Evolutionary conservation across 2,329 filamentous ascomycete genomes (phyloP).

Genomic region (Penicillium digitatum): DNA sequence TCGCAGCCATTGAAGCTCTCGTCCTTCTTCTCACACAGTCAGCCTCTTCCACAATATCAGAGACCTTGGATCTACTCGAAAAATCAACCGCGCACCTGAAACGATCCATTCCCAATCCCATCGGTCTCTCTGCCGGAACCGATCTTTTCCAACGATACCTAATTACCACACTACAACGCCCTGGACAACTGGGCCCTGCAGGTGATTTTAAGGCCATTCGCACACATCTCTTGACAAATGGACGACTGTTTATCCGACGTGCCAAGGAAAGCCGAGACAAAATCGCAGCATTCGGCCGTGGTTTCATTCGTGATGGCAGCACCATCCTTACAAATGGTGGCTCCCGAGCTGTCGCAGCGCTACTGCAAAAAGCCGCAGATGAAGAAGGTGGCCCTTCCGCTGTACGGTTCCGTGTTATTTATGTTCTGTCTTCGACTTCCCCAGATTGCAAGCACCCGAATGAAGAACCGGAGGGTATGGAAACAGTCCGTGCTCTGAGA

Average conservation of each 20-base stretch:
- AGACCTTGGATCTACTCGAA: slow-evolving; percentile 83
- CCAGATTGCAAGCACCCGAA: slow-evolving; percentile 25
- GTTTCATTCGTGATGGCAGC: slow-evolving; percentile 72
- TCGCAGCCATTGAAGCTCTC: slow-evolving; percentile 88
- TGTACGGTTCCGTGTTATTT: slow-evolving; percentile 78
- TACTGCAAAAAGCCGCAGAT: slow-evolving; percentile 71
- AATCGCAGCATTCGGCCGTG: slow-evolving; percentile 74
- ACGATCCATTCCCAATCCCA: slow-evolving; percentile 74
- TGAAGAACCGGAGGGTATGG: slow-evolving; percentile 59
- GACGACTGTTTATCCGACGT: slow-evolving; percentile 76
- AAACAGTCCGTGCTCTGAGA: slow-evolving; percentile 68
- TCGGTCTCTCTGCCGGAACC: slow-evolving; percentile 87
- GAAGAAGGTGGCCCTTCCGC: slow-evolving; percentile 53
- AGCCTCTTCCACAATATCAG: slow-evolving; percentile 80
- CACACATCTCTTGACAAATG: slow-evolving; percentile 79
- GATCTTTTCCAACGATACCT: slow-evolving; percentile 95
- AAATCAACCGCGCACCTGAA: slow-evolving; percentile 74
- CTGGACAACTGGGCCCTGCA: slow-evolving; percentile 48
- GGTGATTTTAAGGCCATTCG: slow-evolving; percentile 79
- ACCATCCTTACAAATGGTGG: slow-evolving; percentile 90
- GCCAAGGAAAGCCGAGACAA: slow-evolving; percentile 80
- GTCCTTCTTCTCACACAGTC: slow-evolving; percentile 79
- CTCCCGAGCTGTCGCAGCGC: slow-evolving; percentile 73
- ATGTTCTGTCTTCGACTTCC: slow-evolving; percentile 53
- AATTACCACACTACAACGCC: slow-evolving; percentile 64